These are phyloP conservation scores for barrel medic (Medicago truncatula) DNA, from an alignment of 306 rosid genomes.

Conservation along the genomic window DNA sequence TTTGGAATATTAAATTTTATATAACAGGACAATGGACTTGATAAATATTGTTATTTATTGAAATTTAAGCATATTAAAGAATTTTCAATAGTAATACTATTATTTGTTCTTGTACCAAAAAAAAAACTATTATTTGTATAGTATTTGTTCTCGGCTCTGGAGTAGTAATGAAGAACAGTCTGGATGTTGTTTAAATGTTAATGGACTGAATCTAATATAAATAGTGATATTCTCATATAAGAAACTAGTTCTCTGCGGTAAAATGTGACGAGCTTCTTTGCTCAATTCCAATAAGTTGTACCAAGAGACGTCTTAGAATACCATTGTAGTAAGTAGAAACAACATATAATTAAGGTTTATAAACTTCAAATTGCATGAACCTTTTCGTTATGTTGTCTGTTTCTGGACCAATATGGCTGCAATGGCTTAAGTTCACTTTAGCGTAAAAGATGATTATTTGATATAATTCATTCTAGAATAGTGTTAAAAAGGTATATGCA, in stretches of 20 bases:
- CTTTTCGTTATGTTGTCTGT: neutral
- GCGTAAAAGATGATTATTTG: neutral
- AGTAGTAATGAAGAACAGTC: neutral
- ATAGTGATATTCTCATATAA: neutral
- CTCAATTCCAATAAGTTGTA: neutral
- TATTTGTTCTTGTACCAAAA: too few species aligned
- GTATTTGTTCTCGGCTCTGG: neutral
- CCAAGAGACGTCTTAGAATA: slow-evolving; percentile 5
- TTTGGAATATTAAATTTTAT: too few species aligned
- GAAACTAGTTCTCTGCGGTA: neutral
- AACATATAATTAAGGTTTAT: neutral
- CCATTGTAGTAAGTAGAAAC: neutral
- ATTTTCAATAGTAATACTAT: neutral
- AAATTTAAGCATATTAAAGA: slow-evolving; percentile 1
- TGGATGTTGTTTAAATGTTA: neutral
- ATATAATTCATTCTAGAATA: neutral
- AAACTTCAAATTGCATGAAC: neutral
- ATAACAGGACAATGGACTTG: neutral
- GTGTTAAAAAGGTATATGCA: neutral
- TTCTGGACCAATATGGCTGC: neutral
- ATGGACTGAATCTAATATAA: neutral
- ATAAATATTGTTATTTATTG: neutral
- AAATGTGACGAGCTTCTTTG: neutral
- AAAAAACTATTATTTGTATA: too few species aligned
- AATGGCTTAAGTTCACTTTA: neutral